Percentiles rank a stretch among this genome's conserved stretches.
These are phyloP conservation scores for Phyllosticta capitalensis DNA, from an alignment of 2,329 filamentous ascomycete species.

Conservation along the genomic window DNA sequence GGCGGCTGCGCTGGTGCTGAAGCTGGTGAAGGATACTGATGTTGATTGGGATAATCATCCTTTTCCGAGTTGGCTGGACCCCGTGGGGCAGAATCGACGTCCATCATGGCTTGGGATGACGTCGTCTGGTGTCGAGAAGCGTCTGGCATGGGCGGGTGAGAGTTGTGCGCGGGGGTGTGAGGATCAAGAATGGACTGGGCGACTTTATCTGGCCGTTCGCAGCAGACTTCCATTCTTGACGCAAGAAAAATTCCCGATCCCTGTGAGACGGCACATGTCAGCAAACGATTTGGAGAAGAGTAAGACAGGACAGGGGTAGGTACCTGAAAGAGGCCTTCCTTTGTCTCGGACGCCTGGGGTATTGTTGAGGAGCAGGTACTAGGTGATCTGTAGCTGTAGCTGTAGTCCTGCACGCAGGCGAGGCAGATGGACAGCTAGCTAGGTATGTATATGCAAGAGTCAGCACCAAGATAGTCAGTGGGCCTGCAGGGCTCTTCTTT, in stretches of 20 bases:
- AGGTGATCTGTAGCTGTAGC: no score
- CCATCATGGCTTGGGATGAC: conserved; percentile 12
- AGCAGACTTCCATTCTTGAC: conserved; percentile 29
- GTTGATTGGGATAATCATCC: conserved; percentile 14
- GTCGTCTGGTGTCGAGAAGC: background rate
- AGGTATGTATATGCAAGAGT: conserved; percentile 17
- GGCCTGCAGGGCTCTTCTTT: conserved; percentile 6
- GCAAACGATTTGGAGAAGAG: conserved; percentile 4
- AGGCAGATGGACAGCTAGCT: conserved; percentile 21
- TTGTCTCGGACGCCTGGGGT: conserved; percentile 5
- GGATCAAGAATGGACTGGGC: conserved; percentile 13
- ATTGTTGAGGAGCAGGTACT: no score
- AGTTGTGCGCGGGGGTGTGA: background rate
- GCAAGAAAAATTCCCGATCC: conserved; percentile 31
- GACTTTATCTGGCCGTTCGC: conserved; percentile 18
- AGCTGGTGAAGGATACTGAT: conserved; percentile 12
- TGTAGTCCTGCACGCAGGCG: conserved; percentile 12
- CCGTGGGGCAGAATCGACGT: conserved; percentile 22
- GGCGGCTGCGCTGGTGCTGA: conserved; percentile 14
- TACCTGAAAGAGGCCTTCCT: conserved; percentile 6
- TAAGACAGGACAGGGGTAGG: conserved; percentile 8
- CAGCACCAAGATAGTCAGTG: background rate
- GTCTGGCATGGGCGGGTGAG: background rate
- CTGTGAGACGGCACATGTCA: conserved; percentile 15
- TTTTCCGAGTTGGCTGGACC: conserved; percentile 10